Base-by-base conservation (phyloP, 176 grass and related monocot species). In the Musa schizocarpa region DNA sequence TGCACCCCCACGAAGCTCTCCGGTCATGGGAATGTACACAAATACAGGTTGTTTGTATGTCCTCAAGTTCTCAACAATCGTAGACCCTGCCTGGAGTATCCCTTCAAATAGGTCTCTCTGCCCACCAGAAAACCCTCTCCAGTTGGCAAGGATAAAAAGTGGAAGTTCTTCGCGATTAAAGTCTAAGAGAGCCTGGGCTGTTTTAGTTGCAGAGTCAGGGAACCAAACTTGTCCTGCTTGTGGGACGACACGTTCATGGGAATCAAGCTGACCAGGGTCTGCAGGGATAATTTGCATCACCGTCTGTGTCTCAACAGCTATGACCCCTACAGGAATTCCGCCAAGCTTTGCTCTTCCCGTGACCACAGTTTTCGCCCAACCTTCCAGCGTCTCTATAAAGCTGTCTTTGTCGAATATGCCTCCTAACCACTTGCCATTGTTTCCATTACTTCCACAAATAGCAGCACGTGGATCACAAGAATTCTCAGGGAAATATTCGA, bases 71-170 rank as follows among this genome's bases (percentile, higher is more conserved):
- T 96, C 92, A 51, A 96, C 92, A 82, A 96, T 96, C 1, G 72
- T 96, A 34, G 92, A 96, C 73, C 92, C 92, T 80, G 92, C 92
- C 81, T 96, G 92, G 83, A 96, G 92, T 59, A 96, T 96, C 34
- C 92, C 92, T 96, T 96, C 92, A 82, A 96, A 96, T 16, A 96
- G 81, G 88, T 96, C 92, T 75, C 92, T 85, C 77, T 96, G 92
- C 68, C 92, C 92, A 80, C 92, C 92, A 54, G 92, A 96, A 75
- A 96, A 96, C 13, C 92, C 92, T 86, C 92, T 88, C 92, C 92
- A 96, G 76, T 96, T 96, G 24, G 92, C 92, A 78, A 96, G 89
- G 9, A 96, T 96, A 77, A 96, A 96, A 62, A 96, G 52, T 12
- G 92, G 92, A 64, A 96, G 81, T 68, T 89, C 89, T 85, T 96